Base-by-base conservation (phyloP, 352 stramenopile genomes). In the Phytophthora boehmeriae region DNA sequence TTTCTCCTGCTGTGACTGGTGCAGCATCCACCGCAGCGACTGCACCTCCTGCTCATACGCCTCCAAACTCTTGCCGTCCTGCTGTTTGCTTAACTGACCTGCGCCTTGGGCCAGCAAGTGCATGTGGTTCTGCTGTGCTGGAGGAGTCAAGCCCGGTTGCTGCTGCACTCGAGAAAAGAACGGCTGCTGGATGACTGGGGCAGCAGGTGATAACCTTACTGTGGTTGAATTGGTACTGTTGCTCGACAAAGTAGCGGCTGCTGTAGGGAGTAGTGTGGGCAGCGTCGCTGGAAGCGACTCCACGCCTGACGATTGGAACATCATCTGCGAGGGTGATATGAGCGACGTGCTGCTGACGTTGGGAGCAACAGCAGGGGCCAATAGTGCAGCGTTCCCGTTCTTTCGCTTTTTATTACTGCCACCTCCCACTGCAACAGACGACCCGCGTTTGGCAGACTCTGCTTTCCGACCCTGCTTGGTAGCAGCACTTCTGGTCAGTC, bases 1-100 rank as follows among this genome's bases (percentile, higher is more conserved):
- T 46, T 91, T 92, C 41, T 94, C 78, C 42, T 88, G 76, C 62
- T 91, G 77, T n/a, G 79, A 77, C 57, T 91, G 78, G 36, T 90
- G 74, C 43, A 94, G 63, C 59, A 89, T 61, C 76, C 78, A 85
- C 28, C 76, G 79, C 52, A 92, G 62, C 54, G 68, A 71, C 60
- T 88, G 66, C 39, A 90, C 66, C 57, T 92, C 83, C 61, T 87
- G 80, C 62, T 92, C 76, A 57, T 87, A 90, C 62, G 58, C 44
- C n/a, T 87, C 82, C 2, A 74, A 27, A 28, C 63, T 83, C 64
- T 78, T 74, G 30, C 44, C 63, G 34, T 77, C 64, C 44, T 86
- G 67, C 49, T 90, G 78, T 58, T 89, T 80, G 70, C 79, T 91
- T 59, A 89, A 41, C 25, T 86, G 79, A 2, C 77, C 77, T 0